Conservation (phyloP, 345 rosid species). For the Eucalyptus pauciflora region DNA sequence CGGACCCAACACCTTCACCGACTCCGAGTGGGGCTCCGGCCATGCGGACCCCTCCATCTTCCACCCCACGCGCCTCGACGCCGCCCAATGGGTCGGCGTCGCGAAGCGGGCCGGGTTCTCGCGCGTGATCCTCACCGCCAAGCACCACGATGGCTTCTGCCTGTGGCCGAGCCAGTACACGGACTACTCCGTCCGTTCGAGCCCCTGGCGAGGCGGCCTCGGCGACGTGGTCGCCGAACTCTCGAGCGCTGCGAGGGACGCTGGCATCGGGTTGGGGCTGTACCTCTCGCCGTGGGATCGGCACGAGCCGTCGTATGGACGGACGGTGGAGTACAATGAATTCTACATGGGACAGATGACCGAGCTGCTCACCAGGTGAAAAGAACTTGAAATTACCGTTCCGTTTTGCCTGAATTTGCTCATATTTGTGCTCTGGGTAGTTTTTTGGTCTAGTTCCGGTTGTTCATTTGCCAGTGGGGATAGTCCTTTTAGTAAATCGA, state of each 20-base stretch:
- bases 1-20: conserved; percentile 81
- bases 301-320: conserved; percentile 60
- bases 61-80: conserved; percentile 49
- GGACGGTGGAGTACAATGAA: conserved; percentile 79
- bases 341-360: conserved; percentile 79
- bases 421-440: not conserved
- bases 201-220: conserved; percentile 49
- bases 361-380: conserved; percentile 75
- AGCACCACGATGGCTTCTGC: conserved; percentile 97
- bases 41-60: conserved; percentile 55
- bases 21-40: conserved; percentile 89
- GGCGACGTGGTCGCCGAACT: conserved; percentile 73
- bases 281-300: conserved; percentile 96
- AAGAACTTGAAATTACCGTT: not conserved
- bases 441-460: not conserved
- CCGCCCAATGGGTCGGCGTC: conserved; percentile 74
- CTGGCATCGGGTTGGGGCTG: conserved; percentile 51
- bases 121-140: conserved; percentile 69
- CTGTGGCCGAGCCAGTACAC: conserved; percentile 80
- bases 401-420: not conserved
- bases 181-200: conserved; percentile 59
- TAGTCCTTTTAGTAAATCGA: not conserved
- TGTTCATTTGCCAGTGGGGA: not conserved
- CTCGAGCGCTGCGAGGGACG: conserved; percentile 48
- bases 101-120: conserved; percentile 68